Evolutionary conservation across 352 stramenopile species (phyloP), one percentile per base, ranked within the genome.

Genomic region (Globisporangium nagaii): DNA sequence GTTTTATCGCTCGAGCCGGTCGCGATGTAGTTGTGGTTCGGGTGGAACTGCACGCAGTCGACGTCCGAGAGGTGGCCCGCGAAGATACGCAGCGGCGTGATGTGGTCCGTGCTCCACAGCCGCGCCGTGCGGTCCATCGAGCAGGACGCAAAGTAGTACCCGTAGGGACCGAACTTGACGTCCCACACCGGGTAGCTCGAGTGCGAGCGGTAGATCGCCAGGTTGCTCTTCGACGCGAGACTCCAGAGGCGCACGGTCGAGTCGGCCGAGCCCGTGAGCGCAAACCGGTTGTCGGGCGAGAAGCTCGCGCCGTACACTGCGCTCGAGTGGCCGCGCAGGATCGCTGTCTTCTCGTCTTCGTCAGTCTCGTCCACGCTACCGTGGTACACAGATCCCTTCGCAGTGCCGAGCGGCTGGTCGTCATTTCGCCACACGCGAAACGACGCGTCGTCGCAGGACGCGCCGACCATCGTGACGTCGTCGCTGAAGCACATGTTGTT

Each of bases 61-160:
- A 98, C 93, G 35, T 97, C 84, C 19, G 80, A 93, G 17, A 96
- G 74, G 64, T 98, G 95, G 4, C 95, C 95, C 15, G 84, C 84
- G 55, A 98, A 97, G 15, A 98, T 54, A n/a, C 95, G 88, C 35
- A 98, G 63, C 35, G 95, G 94, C 28, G 82, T 84, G 49, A 88
- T 63, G 53, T 87, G 81, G 63, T 98, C 95, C 0, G 93, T 98
- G 48, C 85, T 93, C 92, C 91, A 98, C 15, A 98, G 72, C 19
- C 95, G 72, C 10, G 88, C 92, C 15, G 90, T 98, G 20, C 88
- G 88, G 58, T 98, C 95, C 62, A 93, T 96, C 19, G 88, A 96
- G 56, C 86, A 95, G 11, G 89, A 97, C 19, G 89, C 93, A 75
- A 98, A 98, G 60, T 98, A 98, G 68, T 98, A 98, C 12, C 95